These are phyloP conservation scores for Serendipita sp. DNA, from an alignment of 768 basidiomycete species.

Conservation along the genomic window DNA sequence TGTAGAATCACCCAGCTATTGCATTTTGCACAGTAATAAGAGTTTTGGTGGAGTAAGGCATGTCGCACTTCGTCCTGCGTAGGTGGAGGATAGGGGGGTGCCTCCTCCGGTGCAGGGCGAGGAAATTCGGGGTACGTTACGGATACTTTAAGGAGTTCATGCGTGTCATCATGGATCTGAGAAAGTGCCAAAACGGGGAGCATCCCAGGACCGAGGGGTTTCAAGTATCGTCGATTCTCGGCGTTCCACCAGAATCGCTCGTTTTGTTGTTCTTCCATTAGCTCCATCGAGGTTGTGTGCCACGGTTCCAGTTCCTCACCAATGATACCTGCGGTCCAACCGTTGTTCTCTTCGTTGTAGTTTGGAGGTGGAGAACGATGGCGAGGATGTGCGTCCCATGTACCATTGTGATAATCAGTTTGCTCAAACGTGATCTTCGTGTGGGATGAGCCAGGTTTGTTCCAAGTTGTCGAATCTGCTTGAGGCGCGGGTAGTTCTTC, in stretches of 20 bases:
- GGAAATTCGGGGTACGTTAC: neutral
- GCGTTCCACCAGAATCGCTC: neutral
- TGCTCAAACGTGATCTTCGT: neutral
- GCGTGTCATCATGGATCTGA: neutral
- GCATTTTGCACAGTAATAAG: conserved; percentile 68
- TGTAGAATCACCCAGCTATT: conserved; percentile 80
- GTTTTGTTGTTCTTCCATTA: neutral
- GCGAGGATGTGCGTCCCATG: neutral
- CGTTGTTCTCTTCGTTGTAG: neutral
- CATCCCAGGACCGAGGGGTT: neutral
- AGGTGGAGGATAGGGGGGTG: neutral
- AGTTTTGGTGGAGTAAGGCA: conserved; percentile 68
- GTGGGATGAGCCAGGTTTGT: neutral
- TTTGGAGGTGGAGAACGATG: conserved; percentile 7
- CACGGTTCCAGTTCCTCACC: neutral
- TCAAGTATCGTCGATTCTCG: neutral
- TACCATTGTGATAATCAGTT: neutral
- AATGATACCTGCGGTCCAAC: neutral
- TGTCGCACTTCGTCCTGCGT: neutral
- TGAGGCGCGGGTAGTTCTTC: neutral
- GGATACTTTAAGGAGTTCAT: neutral
- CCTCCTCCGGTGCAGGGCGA: neutral
- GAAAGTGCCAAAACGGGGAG: conserved; percentile 1
- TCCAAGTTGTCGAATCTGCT: neutral
- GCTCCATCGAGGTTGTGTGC: neutral